Base-by-base conservation (phyloP, 2,329 filamentous ascomycete species). In the Cladosporium colombiae region DNA sequence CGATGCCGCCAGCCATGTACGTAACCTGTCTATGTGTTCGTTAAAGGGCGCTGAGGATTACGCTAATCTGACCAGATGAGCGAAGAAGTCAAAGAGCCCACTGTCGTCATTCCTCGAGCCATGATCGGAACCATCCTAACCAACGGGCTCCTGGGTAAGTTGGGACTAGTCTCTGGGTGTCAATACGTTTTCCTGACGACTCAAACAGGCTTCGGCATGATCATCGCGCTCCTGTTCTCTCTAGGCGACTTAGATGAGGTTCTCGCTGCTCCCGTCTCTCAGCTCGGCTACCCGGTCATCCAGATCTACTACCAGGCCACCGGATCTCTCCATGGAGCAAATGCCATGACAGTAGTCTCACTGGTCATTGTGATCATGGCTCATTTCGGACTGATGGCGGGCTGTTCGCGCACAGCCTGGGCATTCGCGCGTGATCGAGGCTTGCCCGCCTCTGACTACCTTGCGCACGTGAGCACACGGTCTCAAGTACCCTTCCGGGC, bases 271-370 rank as follows among this genome's bases (percentile, higher is more conserved):
- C 69, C 76, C 5, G 50, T 53, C 25, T 53, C 50, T 11, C 50
- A 53, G 23, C 40, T 50, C 14, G 75, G 79, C 0, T 82, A 80
- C 57, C 78, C 82, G 16, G 77, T 83, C 67, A 76, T 81, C 70
- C 77, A 82, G 23, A 80, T 82, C 25, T 82, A 85, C 55, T 73
- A 77, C 56, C 68, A 80, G 53, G 78, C 79, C 1, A 53, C 80
- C 27, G 49, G 49, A 44, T 80, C 76, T 3, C 69, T 71, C 16
- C 50, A 72, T 2, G 78, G 77, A 1, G 79, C 81, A 6, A 81
- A 78, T 13, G 76, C 77, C 4, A 79, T 85, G 73, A 76, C 79
- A 0, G 73, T 77, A 7, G 75, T 82, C 21, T 72, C 81, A 13
- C 74, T 78, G 31, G 50, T 70, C 78, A 53, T 53, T 53, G 50